Base-by-base conservation (phyloP, 169 alveolate genomes). In the Plasmodium gaboni region DNA sequence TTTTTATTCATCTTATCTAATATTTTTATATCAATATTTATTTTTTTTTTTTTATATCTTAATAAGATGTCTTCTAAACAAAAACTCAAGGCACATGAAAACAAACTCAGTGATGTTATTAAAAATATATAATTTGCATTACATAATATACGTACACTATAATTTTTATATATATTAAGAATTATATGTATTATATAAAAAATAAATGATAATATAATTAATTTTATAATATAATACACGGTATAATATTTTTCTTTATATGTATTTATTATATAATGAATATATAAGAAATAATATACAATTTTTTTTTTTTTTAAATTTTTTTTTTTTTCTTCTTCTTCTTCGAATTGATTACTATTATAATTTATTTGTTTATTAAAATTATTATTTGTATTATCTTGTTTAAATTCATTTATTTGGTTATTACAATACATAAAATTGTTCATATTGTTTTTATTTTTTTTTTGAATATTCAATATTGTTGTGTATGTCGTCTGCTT, bases 111-210 rank as follows among this genome's bases (percentile, higher is more conserved):
- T 1, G 90, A 80, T 53, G 72, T 24, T 6, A 26, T 15, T 24
- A 80, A 46, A 60, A 68, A 80, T 17, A 80, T 80, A 15, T 80
- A 80, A 48, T 80, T 80, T 5, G 85, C 90, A 60, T 80, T 80
- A 60, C 85, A 80, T 48, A 80, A 48, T 42, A 80, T 69, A 13
- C 90, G 17, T 2, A 80, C 85, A 53, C 90, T 80, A 46, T 80
- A 80, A 17, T 53, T 65, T 42, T 26, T 51, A 61, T 26, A 67
- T 15, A 19, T 50, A 44, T 80, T 80, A 28, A 80, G 42, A n/a
- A 51, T 42, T 8, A 22, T 22, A 51, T 80, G 90, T 5, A 80
- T 24, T n/a, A 32, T 6, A 60, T 80, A 55, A 72, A 80, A 80
- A 9, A 68, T 6, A n/a, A 80, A n/a, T 22, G 90, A 51, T 15